Percentiles rank a stretch among this genome's conserved stretches.
These are phyloP conservation scores for Plectranthus barbatus DNA, from an alignment of 257 asterid genomes.

Conservation along the genomic window DNA sequence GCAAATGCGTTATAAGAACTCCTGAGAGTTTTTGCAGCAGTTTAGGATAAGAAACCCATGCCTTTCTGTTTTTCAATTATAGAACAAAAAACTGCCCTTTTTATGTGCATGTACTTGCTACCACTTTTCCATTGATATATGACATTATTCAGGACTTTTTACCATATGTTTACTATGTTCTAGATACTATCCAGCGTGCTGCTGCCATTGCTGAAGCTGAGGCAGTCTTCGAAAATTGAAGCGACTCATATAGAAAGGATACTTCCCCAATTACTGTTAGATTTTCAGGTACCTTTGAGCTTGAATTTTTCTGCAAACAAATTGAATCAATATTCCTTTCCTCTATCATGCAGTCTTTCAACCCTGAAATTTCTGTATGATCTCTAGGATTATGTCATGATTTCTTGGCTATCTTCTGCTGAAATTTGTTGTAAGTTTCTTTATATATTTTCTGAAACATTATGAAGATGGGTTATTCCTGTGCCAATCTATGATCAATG, in stretches of 20 bases:
- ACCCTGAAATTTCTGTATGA: not conserved
- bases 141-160: too few relatives aligned
- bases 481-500: not conserved
- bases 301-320: not conserved
- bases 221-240: conserved; percentile 69
- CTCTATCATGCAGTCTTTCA: not conserved
- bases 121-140: too few relatives aligned
- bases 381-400: not conserved
- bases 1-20: conserved; percentile 78
- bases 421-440: too few relatives aligned
- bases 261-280: too few relatives aligned
- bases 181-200: too few relatives aligned
- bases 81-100: too few relatives aligned
- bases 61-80: too few relatives aligned
- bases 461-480: not conserved
- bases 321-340: too few relatives aligned
- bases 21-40: conserved; percentile 72
- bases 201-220: conserved; percentile 67
- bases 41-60: conserved; percentile 20
- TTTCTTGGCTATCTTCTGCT: not conserved
- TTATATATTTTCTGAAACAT: not conserved
- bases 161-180: too few relatives aligned
- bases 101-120: not conserved
- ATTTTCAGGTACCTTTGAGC: conserved; percentile 32
- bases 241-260: conserved; percentile 86